Evolutionary conservation across 176 grass and related monocot species (phyloP).

Genomic region (Triticum monococcum): DNA sequence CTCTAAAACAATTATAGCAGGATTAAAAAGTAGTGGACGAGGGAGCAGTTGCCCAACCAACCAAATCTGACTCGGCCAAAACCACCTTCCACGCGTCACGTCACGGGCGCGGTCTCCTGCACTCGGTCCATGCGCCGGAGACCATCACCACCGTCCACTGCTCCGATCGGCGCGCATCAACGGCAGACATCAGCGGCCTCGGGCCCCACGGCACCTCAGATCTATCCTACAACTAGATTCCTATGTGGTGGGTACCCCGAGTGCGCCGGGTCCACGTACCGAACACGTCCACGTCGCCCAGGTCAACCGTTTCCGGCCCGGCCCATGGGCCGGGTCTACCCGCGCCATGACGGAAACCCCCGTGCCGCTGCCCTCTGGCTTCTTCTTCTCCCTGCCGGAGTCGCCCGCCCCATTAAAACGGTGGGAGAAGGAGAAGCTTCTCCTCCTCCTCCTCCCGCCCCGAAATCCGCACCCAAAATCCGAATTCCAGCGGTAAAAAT

Average conservation of each 20-base stretch:
- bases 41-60: constrained; percentile 21
- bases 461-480: constrained; percentile 29
- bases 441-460: constrained; percentile 16
- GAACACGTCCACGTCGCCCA: neutral
- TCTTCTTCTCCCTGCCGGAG: constrained; percentile 15
- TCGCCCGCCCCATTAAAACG: constrained; percentile 34
- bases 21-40: neutral
- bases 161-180: neutral
- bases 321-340: constrained; percentile 23
- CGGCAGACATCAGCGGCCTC: neutral
- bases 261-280: constrained; percentile 20
- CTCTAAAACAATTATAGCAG: neutral
- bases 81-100: constrained; percentile 22
- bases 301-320: neutral
- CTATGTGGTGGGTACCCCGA: neutral
- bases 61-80: constrained; percentile 41
- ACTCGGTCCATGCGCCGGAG: neutral
- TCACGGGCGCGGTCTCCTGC: neutral
- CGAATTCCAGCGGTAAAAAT: neutral
- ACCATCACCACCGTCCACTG: neutral
- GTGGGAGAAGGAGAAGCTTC: constrained; percentile 15
- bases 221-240: neutral
- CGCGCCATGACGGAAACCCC: neutral
- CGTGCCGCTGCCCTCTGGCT: neutral
- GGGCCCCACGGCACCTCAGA: neutral